These are phyloP conservation scores for Auriscalpium microsporum DNA, from an alignment of 768 basidiomycete species.

Conservation along the genomic window DNA sequence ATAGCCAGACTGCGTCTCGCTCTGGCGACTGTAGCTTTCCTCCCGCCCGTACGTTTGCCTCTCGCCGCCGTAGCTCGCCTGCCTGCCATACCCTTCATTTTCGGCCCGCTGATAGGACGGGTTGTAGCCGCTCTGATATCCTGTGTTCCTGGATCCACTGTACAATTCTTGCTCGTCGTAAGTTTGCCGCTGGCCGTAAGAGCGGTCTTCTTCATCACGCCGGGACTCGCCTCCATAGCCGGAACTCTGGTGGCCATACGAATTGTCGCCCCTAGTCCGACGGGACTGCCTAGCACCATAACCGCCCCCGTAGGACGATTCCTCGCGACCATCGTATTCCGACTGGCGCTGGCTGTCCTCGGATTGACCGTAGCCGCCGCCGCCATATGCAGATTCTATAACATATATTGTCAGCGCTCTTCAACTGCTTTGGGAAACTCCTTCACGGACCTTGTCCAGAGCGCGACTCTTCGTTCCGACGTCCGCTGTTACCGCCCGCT, in stretches of 20 bases:
- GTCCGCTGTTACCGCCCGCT: neutral
- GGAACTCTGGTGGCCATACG: neutral
- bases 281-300: no score
- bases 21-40: constrained; percentile 3
- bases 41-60: constrained; percentile 5
- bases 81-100: neutral
- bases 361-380: neutral
- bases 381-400: neutral
- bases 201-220: neutral
- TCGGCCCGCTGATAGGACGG: neutral
- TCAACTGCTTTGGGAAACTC: no score
- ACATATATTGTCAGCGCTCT: no score
- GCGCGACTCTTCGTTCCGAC: neutral
- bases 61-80: neutral
- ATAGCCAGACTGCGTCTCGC: constrained; percentile 2
- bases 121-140: neutral
- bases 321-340: no score
- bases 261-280: neutral
- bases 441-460: neutral
- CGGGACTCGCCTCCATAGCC: neutral
- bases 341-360: neutral
- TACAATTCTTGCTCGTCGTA: neutral
- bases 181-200: neutral
- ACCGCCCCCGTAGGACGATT: no score
- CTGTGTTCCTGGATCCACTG: neutral